Percentiles rank a stretch among this genome's conserved stretches.
Conservation (phyloP, 257 asterid genomes). For the Solanum piurae region DNA sequence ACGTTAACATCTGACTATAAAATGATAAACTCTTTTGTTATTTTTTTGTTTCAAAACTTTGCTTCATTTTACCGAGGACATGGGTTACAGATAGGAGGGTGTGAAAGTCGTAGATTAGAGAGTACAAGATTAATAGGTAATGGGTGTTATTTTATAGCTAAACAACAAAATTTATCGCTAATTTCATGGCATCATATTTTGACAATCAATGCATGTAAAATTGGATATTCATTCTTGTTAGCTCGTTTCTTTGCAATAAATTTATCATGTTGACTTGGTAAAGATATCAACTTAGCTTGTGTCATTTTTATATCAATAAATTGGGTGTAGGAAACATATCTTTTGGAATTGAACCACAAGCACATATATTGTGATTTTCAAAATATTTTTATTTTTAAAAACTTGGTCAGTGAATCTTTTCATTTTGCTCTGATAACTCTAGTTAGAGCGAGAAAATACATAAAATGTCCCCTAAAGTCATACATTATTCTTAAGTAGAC, state of each 20-base stretch:
- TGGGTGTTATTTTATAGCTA: neutral
- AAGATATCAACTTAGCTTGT: neutral
- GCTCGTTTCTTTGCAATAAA: neutral
- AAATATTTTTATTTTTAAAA: neutral
- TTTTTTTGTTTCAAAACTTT: neutral
- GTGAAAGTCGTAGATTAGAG: neutral
- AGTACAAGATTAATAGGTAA: neutral
- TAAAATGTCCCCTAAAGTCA: neutral
- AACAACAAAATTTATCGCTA: neutral
- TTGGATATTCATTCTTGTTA: neutral
- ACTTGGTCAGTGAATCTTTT: neutral
- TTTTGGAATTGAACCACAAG: neutral
- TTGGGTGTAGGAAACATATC: neutral
- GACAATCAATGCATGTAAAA: neutral
- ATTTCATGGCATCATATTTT: neutral
- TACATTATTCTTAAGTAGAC: neutral
- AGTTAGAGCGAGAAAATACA: neutral
- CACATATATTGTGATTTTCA: neutral
- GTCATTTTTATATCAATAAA: neutral
- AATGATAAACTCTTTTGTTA: neutral
- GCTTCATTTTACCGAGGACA: neutral
- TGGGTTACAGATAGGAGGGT: neutral
- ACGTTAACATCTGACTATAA: neutral
- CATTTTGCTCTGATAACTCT: neutral
- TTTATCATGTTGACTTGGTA: neutral